Base-by-base conservation (phyloP, 148 eudicot genomes). In the Cornus suecica region DNA sequence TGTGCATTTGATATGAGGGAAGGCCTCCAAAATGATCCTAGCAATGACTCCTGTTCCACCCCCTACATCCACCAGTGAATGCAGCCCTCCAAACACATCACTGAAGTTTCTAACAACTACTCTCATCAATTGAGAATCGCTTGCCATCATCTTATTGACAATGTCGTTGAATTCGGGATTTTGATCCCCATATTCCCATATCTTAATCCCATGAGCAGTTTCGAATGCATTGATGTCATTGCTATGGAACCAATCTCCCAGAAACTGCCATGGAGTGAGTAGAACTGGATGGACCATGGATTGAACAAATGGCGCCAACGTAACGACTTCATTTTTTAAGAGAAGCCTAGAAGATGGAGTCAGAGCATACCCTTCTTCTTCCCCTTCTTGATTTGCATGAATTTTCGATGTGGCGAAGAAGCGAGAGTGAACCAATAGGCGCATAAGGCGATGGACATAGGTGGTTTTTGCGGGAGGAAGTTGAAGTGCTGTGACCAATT, bases 331-430 rank as follows among this genome's bases (percentile, higher is more conserved):
- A 22, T 48, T 29, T 22, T 9, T 48, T 4, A 70, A 24, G 6
- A 45, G 73, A 6, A 70, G 73, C 73, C 61, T 70, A 26, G 73
- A 70, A 8, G 73, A 70, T 15, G 73, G 60, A 45, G 73, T 70
- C 61, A 70, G 73, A 7, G 20, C 60, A 70, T 51, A 70, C 61
- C 34, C 71, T 42, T 69, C 73, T 70, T 48, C 54, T 45, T 45
- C 52, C 1, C 10, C 62, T 51, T 29, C 61, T 48, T 70, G 34
- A 51, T 45, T 26, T 51, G 11, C 6, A 54, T 41, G 26, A 42
- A 6, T 1, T 25, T 42, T 69, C 25, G 30, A 24, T 5, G 5
- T 27, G 10, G 69, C 13, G 22, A 32, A 66, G 34, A 66, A 30
- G 5, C 69, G 45, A 34, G 23, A 66, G 42, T 66, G 45, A 10